Evolutionary conservation across 2,329 filamentous ascomycete genomes (phyloP).

Genomic region (Metarhizium album): DNA sequence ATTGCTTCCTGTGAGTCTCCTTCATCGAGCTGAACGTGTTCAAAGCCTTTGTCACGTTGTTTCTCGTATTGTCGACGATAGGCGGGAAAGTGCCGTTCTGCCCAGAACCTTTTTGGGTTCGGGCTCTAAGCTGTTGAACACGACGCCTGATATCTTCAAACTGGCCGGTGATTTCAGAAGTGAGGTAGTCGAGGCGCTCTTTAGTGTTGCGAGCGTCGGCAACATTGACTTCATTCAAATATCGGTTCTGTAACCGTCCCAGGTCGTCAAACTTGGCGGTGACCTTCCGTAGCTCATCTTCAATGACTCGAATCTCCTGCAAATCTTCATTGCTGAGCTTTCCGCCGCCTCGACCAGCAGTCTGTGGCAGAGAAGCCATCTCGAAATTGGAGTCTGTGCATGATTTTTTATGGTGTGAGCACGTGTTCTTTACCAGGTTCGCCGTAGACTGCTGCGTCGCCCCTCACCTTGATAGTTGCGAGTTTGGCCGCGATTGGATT

Average conservation of each 20-base stretch:
- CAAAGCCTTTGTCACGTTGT: constrained; percentile 31
- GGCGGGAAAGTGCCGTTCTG: neutral
- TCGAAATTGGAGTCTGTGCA: neutral
- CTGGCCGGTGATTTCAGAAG: neutral
- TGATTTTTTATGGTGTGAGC: neutral
- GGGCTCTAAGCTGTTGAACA: neutral
- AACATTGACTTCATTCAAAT: constrained; percentile 33
- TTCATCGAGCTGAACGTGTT: constrained; percentile 74
- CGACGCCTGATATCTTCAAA: neutral
- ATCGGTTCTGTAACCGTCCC: neutral
- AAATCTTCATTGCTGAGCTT: neutral
- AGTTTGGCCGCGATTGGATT: constrained; percentile 12
- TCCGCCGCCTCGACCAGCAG: neutral
- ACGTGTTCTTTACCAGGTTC: constrained; percentile 18
- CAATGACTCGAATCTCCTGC: neutral
- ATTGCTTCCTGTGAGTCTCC: constrained; percentile 66
- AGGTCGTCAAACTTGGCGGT: neutral
- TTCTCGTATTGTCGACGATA: neutral
- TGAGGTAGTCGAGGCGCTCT: neutral
- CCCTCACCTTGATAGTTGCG: constrained; percentile 21
- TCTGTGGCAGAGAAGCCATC: neutral
- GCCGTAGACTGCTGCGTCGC: constrained; percentile 10
- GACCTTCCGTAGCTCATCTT: neutral
- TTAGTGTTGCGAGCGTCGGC: neutral
- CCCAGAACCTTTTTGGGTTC: neutral